Percentiles rank a stretch among this genome's conserved stretches.
Conservation (phyloP, 345 rosid genomes). For the Brassica rapa region DNA sequence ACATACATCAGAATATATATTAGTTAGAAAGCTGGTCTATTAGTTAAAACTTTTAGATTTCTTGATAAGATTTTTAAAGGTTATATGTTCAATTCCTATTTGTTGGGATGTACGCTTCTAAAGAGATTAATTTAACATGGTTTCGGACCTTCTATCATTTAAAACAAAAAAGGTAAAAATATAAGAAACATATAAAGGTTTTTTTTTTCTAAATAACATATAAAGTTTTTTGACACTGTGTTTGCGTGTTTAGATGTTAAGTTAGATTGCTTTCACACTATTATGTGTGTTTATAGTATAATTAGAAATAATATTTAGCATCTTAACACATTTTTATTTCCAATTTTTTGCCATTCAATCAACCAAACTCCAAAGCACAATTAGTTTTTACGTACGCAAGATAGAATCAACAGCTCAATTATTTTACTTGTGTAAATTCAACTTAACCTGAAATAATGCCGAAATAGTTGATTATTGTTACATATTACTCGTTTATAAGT, state of each 20-base stretch:
- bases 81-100: background rate
- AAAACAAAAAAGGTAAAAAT: background rate
- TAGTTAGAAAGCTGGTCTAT: too few species aligned
- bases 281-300: background rate
- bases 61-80: background rate
- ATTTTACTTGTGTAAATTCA: slow-evolving; percentile 11
- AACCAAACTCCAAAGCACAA: background rate
- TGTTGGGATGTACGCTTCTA: background rate
- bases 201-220: background rate
- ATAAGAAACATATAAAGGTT: background rate
- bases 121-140: background rate
- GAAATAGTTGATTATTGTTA: background rate
- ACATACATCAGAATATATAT: background rate
- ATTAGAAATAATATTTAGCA: background rate
- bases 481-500: background rate
- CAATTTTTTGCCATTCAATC: background rate
- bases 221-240: background rate
- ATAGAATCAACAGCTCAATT: background rate
- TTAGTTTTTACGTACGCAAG: background rate
- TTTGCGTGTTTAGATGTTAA: background rate
- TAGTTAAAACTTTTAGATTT: background rate
- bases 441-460: slow-evolving; percentile 17
- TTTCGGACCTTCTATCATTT: background rate
- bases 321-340: background rate
- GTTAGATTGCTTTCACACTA: background rate